Percentiles rank a stretch among this genome's conserved stretches.
Conservation (phyloP, 345 rosid species). For the Bruguiera gymnorhiza region DNA sequence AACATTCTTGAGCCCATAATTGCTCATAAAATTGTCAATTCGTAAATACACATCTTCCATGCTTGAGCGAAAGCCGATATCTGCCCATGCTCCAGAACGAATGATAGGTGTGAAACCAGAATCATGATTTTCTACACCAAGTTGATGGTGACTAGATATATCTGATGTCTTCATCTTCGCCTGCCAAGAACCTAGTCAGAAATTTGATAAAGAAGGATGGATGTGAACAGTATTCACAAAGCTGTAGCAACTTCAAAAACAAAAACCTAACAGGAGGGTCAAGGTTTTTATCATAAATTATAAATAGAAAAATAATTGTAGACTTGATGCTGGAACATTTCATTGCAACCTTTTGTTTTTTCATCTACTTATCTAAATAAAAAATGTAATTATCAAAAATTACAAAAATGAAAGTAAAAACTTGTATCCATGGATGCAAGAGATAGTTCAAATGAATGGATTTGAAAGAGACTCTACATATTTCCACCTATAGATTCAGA, state of each 20-base stretch:
- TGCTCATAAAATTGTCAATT: constrained; percentile 53
- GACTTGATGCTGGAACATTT: too few species aligned
- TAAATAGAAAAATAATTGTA: too few species aligned
- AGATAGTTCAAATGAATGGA: too few species aligned
- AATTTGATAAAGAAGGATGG: constrained; percentile 2
- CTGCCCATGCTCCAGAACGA: constrained; percentile 89
- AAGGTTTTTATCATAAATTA: too few species aligned
- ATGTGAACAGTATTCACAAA: neutral
- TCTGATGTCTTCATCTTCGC: constrained; percentile 49
- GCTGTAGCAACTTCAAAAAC: neutral
- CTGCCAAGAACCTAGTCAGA: constrained; percentile 42
- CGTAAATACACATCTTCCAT: constrained; percentile 85
- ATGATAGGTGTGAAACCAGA: constrained; percentile 51
- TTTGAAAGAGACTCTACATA: too few species aligned
- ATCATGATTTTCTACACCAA: constrained; percentile 30
- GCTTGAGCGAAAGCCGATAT: constrained; percentile 57
- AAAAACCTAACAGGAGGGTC: neutral
- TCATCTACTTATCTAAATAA: too few species aligned
- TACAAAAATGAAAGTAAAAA: too few species aligned
- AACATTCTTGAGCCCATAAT: constrained; percentile 41
- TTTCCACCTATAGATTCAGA: too few species aligned
- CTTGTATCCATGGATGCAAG: too few species aligned
- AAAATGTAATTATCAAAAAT: too few species aligned
- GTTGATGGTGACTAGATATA: constrained; percentile 39
- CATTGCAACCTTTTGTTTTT: too few species aligned